Conservation (phyloP, 805 yeast species). For the Candida glaebosa region DNA sequence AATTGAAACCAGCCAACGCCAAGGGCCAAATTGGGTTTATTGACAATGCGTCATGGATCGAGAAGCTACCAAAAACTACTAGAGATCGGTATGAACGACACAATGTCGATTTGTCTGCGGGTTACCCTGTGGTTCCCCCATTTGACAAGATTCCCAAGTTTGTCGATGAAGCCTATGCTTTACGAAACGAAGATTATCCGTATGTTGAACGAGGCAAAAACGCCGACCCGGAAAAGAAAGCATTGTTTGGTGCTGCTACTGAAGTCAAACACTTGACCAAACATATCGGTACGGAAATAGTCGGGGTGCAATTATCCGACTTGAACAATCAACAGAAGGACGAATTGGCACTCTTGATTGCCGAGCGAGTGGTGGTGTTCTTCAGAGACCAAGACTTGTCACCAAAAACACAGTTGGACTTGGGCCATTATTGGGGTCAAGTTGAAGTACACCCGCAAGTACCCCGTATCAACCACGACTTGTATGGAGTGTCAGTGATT, state of each 20-base stretch:
- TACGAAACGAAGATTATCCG: constrained; percentile 21
- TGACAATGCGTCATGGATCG: constrained; percentile 1
- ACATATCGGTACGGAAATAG: constrained; percentile 27
- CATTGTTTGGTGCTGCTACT: constrained; percentile 25
- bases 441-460: constrained; percentile 29
- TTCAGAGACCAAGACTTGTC: constrained; percentile 30
- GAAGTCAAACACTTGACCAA: constrained; percentile 24
- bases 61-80: constrained; percentile 6
- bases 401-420: constrained; percentile 27
- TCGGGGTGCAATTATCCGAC: constrained; percentile 26
- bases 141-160: constrained; percentile 22
- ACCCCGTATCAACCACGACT: constrained; percentile 13
- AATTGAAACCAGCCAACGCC: not conserved
- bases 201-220: constrained; percentile 24
- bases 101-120: constrained; percentile 23
- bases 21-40: constrained; percentile 3
- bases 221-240: constrained; percentile 32
- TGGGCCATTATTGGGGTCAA: constrained; percentile 28
- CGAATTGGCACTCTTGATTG: constrained; percentile 26
- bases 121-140: constrained; percentile 24
- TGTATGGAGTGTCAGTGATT: constrained; percentile 35
- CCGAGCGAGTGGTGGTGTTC: constrained; percentile 29
- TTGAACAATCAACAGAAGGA: constrained; percentile 25
- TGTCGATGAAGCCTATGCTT: constrained; percentile 25
- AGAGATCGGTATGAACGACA: constrained; percentile 21